Base-by-base conservation (phyloP, 108 stramenopile genomes). In the Nitzschia inconspicua region DNA sequence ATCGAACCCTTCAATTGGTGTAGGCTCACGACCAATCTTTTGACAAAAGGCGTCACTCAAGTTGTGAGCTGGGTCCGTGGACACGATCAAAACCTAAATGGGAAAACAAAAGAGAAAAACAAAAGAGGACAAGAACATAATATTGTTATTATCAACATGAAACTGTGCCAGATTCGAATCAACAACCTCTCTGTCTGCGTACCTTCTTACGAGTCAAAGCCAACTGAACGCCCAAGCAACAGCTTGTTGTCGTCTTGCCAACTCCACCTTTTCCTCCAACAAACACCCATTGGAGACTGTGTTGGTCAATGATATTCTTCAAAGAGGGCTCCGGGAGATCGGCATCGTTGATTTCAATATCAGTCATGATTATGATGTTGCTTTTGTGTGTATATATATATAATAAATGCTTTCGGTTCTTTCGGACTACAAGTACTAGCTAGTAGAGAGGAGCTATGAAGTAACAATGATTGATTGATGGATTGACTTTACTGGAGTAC, bases 261-360 rank as follows among this genome's bases (percentile, higher is more conserved):
- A 99, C 98, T 47, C 98, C 98, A 36, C 98, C 98, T 43, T 97
- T 96, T n/a, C 96, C 97, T 49, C 98, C 98, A 2, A 99, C 98
- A 80, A 99, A 99, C 53, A 99, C 91, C 98, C 98, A 99, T 66
- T 97, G 91, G 35, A 99, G 82, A 31, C 86, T 78, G 32, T 91
- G 86, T 75, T 97, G 95, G 42, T 98, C 97, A 35, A 98, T 77
- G 44, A 99, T 89, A 66, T 99, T 98, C 72, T 93, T 94, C 26
- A 94, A 72, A 29, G 86, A 88, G 29, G 92, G 88, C 44, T 94
- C 92, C 13, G 89, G 89, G 23, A 94, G 77, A 66, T 90, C 89
- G 27, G 71, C 66, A 57, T 94, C 92, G 65, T 89, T 85, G 57
- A 76, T 55, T 11, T 44, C 64, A 37, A 65, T 16, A 52, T 60